Evolutionary conservation across 2,329 filamentous ascomycete genomes (phyloP).

Genomic region (Talaromyces albobiverticillius): DNA sequence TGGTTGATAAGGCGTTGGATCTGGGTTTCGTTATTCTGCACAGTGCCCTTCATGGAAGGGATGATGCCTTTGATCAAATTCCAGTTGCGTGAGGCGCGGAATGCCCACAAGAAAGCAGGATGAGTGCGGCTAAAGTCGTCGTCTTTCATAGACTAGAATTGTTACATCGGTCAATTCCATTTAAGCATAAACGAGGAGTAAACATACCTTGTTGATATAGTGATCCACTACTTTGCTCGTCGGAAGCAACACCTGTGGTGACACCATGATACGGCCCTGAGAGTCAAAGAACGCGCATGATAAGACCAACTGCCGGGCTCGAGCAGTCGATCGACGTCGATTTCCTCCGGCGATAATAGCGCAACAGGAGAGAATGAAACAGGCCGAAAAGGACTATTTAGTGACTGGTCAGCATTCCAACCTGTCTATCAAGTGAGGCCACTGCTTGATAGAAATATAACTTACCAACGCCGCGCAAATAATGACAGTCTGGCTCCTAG

Average conservation of each 20-base stretch:
- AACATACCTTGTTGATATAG: slow-evolving; percentile 62
- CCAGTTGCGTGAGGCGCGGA: slow-evolving; percentile 78
- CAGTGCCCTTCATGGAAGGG: slow-evolving; percentile 67
- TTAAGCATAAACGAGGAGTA: not conserved
- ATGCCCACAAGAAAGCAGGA: slow-evolving; percentile 84
- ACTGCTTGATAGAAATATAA: slow-evolving; percentile 12
- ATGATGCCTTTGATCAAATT: slow-evolving; percentile 64
- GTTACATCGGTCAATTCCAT: slow-evolving; percentile 20
- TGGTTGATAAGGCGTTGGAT: slow-evolving; percentile 51
- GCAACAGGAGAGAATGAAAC: slow-evolving; percentile 56
- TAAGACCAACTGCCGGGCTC: slow-evolving; percentile 60
- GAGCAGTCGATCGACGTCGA: slow-evolving; percentile 54
- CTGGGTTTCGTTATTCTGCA: slow-evolving; percentile 52
- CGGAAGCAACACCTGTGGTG: slow-evolving; percentile 42
- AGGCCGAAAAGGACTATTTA: slow-evolving; percentile 58
- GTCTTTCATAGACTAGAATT: slow-evolving; percentile 54
- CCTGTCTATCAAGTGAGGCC: not conserved
- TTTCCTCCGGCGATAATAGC: slow-evolving; percentile 54
- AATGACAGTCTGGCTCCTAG: slow-evolving; percentile 66
- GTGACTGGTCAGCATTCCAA: slow-evolving; percentile 1
- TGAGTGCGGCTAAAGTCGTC: slow-evolving; percentile 75
- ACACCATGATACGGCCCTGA: slow-evolving; percentile 45
- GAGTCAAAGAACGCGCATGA: slow-evolving; percentile 44
- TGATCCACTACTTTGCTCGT: slow-evolving; percentile 72
- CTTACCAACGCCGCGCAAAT: slow-evolving; percentile 69